Conservation (phyloP, 164 flowering plant species). For the Hamamelis virginiana region DNA sequence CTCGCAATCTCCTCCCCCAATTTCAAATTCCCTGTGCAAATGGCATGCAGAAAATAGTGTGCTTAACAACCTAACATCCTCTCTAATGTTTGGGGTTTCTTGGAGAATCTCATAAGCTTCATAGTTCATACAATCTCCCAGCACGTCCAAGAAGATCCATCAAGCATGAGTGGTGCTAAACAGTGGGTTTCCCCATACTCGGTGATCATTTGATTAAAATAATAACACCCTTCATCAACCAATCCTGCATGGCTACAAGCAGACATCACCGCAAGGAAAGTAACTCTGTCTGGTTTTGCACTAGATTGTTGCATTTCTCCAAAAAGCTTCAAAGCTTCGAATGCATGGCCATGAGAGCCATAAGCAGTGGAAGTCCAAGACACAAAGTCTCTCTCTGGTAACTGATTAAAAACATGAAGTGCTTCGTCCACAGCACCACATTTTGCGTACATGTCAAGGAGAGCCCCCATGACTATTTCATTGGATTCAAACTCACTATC, state of each 20-base stretch:
- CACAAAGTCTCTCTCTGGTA: slow-evolving; percentile 51
- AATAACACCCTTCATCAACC: slow-evolving; percentile 55
- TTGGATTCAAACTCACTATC: slow-evolving; percentile 39
- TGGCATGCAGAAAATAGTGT: slow-evolving; percentile 63
- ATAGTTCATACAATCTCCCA: slow-evolving; percentile 63
- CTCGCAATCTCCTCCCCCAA: slow-evolving; percentile 56
- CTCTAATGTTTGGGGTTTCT: slow-evolving; percentile 24
- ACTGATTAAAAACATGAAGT: slow-evolving; percentile 34
- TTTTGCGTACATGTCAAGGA: slow-evolving; percentile 79
- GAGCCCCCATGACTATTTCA: slow-evolving; percentile 66
- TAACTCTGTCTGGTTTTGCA: slow-evolving; percentile 51
- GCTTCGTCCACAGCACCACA: slow-evolving; percentile 77
- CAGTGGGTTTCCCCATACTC: slow-evolving; percentile 40
- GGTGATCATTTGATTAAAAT: slow-evolving; percentile 50
- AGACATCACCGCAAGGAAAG: slow-evolving; percentile 64
- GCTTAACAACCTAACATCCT: slow-evolving; percentile 48
- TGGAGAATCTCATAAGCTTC: slow-evolving; percentile 55
- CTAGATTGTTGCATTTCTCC: slow-evolving; percentile 40
- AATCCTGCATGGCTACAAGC: slow-evolving; percentile 80
- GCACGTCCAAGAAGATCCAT: slow-evolving; percentile 74
- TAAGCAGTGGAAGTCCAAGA: slow-evolving; percentile 85
- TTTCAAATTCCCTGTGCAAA: slow-evolving; percentile 41
- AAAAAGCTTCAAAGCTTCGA: slow-evolving; percentile 60
- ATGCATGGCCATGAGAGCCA: slow-evolving; percentile 66
- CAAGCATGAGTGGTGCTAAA: slow-evolving; percentile 64